Base-by-base conservation (phyloP, 108 stramenopile species). In the Aureococcus anophagefferens region DNA sequence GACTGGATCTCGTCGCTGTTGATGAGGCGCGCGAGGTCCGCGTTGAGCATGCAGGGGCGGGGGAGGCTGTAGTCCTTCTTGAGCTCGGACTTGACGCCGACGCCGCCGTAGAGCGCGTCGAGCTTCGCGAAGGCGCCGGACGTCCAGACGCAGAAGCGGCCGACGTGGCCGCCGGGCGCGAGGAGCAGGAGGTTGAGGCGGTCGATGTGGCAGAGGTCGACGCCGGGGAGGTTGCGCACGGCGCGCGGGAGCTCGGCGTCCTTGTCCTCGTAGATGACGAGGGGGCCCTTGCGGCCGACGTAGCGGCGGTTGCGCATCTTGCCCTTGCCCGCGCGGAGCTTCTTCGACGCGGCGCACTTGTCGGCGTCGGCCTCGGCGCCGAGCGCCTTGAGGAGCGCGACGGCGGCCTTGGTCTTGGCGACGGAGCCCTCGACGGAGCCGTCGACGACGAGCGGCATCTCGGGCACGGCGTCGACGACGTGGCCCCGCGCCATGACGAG, bases 401-500 rank as follows among this genome's bases (percentile, higher is more conserved):
- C 84, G 78, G 98, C 98, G 64, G 85, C 85, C 30, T 92, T 91
- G 46, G 96, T 96, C 87, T 91, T 91, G 76, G 81, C 85, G 81
- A 93, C 78, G 66, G 85, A 71, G 34, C 74, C 44, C 72, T 94
- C 89, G 63, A 95, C 70, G 68, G 86, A 79, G 63, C 72, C 83
- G 74, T 91, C 93, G 67, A 99, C 62, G 63, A 99, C 98, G 67
- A 97, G 91, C 63, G 98, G 98, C 76, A 97, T 84, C 85, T 99
- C 98, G 64, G 95, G 93, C 33, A 99, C 93, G 64, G 94, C 88
- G 62, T 96, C 93, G 70, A 98, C 89, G 62, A 72, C 71, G 90
- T 99, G 98, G 68, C 98, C 98, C 77, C 98, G 95, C 40, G 98
- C 96, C 95, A 95, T 94, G 72, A 98, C 98, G 34, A 98, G 87